These are phyloP conservation scores for Pilatotrama ljubarskyi DNA, from an alignment of 768 basidiomycete genomes.

Conservation along the genomic window DNA sequence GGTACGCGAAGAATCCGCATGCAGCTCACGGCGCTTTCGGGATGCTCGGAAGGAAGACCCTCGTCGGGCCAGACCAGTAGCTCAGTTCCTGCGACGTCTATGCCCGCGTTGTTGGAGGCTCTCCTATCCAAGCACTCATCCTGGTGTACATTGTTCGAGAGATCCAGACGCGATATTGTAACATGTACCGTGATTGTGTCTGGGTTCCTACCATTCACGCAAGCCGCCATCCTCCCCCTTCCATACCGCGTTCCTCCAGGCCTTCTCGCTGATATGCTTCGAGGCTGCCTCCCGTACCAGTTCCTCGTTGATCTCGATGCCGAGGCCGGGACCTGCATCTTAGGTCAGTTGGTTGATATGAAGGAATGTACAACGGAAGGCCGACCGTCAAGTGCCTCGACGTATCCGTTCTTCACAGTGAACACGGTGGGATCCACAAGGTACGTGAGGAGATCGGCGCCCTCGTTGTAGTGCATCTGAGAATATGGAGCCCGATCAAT, in stretches of 20 bases:
- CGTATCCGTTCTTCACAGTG: slow-evolving; percentile 50
- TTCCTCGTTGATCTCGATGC: slow-evolving; percentile 60
- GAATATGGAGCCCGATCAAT: not conserved
- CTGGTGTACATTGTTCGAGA: too few relatives aligned
- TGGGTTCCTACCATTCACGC: slow-evolving; percentile 51
- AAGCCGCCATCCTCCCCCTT: slow-evolving; percentile 54
- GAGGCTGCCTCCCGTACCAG: slow-evolving; percentile 45
- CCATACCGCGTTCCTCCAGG: slow-evolving; percentile 60
- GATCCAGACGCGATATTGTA: too few relatives aligned
- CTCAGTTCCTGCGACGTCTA: too few relatives aligned
- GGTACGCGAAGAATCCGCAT: slow-evolving; percentile 22
- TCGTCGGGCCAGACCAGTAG: slow-evolving; percentile 19
- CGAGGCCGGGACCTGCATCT: slow-evolving; percentile 53
- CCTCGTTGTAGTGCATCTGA: slow-evolving; percentile 66
- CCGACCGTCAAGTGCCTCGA: slow-evolving; percentile 44
- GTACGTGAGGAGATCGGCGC: slow-evolving; percentile 64
- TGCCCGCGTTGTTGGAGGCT: too few relatives aligned
- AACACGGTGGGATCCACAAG: slow-evolving; percentile 53
- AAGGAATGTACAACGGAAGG: not conserved
- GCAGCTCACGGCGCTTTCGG: slow-evolving; percentile 20
- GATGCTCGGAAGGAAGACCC: slow-evolving; percentile 9
- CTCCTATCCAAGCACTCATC: not conserved
- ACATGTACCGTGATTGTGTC: not conserved
- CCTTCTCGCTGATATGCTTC: slow-evolving; percentile 38
- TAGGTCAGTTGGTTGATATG: not conserved